Percentiles rank a stretch among this genome's conserved stretches.
Evolutionary conservation across 352 stramenopile genomes (phyloP).

Genomic region (Pythium biforme): DNA sequence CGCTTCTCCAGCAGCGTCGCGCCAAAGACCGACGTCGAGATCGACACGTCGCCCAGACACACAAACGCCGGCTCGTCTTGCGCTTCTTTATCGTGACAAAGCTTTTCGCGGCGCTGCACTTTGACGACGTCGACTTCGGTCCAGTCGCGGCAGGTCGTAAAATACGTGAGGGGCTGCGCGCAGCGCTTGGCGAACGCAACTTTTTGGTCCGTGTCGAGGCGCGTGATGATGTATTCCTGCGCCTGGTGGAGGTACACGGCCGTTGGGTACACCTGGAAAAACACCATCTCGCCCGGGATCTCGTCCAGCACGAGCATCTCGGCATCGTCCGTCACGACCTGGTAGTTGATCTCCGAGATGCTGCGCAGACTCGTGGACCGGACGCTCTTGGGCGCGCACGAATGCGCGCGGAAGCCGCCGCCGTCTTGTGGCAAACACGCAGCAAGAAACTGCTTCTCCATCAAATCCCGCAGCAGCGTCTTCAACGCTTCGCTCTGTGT

Average conservation of each 20-base stretch:
- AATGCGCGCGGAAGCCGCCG: slow-evolving; percentile 52
- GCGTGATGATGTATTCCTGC: slow-evolving; percentile 88
- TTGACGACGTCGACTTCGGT: slow-evolving; percentile 87
- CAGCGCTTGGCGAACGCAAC: slow-evolving; percentile 73
- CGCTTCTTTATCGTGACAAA: neutral
- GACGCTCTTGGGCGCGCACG: slow-evolving; percentile 57
- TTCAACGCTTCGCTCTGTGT: neutral
- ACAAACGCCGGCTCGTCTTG: slow-evolving; percentile 31
- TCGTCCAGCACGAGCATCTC: slow-evolving; percentile 72
- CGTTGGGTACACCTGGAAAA: slow-evolving; percentile 91
- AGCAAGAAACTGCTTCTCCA: slow-evolving; percentile 20
- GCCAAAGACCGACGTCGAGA: slow-evolving; percentile 81
- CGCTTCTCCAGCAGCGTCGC: slow-evolving; percentile 84
- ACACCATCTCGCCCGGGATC: slow-evolving; percentile 82
- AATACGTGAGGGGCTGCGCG: slow-evolving; percentile 75
- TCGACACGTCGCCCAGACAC: slow-evolving; percentile 71
- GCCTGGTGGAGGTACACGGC: slow-evolving; percentile 92
- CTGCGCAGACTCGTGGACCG: slow-evolving; percentile 59
- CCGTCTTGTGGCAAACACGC: slow-evolving; percentile 17
- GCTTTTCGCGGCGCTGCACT: slow-evolving; percentile 33
- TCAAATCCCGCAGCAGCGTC: slow-evolving; percentile 7
- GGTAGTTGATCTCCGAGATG: slow-evolving; percentile 68
- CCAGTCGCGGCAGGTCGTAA: slow-evolving; percentile 83
- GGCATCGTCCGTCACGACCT: slow-evolving; percentile 55
- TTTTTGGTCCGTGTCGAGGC: slow-evolving; percentile 68